A percentile compares a stretch with the other conserved stretches of the same genome.
phyloP scores from a whole-genome alignment of 768 basidiomycete genomes.

The Austroboletus eburneus region DNA sequence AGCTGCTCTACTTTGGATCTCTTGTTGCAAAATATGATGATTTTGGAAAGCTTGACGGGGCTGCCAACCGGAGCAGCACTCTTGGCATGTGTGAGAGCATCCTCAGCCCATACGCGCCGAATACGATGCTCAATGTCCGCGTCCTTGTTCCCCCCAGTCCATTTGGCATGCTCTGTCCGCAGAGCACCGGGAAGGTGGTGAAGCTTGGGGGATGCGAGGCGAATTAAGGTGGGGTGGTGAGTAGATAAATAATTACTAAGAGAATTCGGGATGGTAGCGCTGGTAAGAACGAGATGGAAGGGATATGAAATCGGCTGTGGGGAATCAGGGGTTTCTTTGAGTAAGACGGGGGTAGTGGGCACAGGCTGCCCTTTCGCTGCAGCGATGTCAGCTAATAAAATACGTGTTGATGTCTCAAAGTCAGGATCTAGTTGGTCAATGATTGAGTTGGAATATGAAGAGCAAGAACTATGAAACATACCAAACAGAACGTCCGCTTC shows the following conservation, averaged over 20 bases:
- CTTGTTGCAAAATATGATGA: slow-evolving; percentile 84
- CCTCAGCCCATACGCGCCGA: slow-evolving; percentile 70
- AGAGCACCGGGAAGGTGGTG: slow-evolving; percentile 74
- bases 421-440: slow-evolving; percentile 57
- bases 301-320: slow-evolving; percentile 46
- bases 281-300: slow-evolving; percentile 77
- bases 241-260: slow-evolving; percentile 60
- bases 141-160: slow-evolving; percentile 77
- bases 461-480: slow-evolving; percentile 28
- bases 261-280: slow-evolving; percentile 82
- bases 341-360: slow-evolving; percentile 16
- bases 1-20: slow-evolving; percentile 63
- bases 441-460: not conserved
- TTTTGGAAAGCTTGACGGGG: slow-evolving; percentile 48
- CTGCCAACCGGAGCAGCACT: slow-evolving; percentile 15
- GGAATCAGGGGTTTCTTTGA: slow-evolving; percentile 9
- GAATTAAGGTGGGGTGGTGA: slow-evolving; percentile 58
- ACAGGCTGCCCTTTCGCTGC: slow-evolving; percentile 45
- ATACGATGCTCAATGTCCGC: slow-evolving; percentile 77
- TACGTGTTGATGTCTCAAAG: slow-evolving; percentile 70
- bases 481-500: slow-evolving; percentile 91
- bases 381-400: slow-evolving; percentile 67
- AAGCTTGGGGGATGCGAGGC: slow-evolving; percentile 76
- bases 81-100: slow-evolving; percentile 37
- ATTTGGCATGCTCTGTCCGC: slow-evolving; percentile 66